Conservation (phyloP, 495 filamentous ascomycete genomes). For the Aspergillus conjunctus region DNA sequence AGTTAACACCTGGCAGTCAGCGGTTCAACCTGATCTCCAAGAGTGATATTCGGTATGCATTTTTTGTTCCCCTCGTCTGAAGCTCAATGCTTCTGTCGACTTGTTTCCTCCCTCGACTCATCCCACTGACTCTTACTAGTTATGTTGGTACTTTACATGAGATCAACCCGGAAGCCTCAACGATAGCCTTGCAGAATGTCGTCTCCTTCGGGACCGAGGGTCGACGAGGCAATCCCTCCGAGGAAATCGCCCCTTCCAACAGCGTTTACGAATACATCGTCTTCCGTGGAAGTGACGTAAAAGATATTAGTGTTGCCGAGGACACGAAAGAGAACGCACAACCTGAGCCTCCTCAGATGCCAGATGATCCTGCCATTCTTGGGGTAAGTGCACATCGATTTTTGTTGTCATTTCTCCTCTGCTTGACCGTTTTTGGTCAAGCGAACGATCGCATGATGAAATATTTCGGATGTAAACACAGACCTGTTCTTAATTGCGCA, state of each 20-base stretch:
- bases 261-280: conserved; percentile 98
- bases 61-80: neutral
- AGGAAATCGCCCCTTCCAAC: conserved; percentile 79
- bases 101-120: neutral
- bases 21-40: conserved; percentile 80
- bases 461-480: conserved; percentile 62
- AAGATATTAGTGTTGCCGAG: conserved; percentile 91
- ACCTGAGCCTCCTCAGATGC: conserved; percentile 66
- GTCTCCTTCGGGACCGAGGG: conserved; percentile 92
- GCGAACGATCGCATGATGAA: conserved; percentile 61
- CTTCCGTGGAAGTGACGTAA: conserved; percentile 97
- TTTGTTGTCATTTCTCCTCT: conserved; percentile 12
- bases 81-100: neutral
- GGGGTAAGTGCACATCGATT: conserved; percentile 72
- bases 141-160: conserved; percentile 96
- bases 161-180: conserved; percentile 95
- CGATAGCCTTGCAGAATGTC: conserved; percentile 95
- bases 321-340: conserved; percentile 74
- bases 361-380: conserved; percentile 95
- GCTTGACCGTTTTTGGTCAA: conserved; percentile 10
- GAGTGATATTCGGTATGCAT: conserved; percentile 87
- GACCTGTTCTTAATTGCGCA: conserved; percentile 76
- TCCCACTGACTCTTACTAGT: conserved; percentile 50
- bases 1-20: conserved; percentile 54
- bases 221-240: conserved; percentile 70